Percentiles rank a stretch among this genome's conserved stretches.
These are phyloP conservation scores for Eurotiales sp. DNA, from an alignment of 2,329 filamentous ascomycete genomes.

Conservation along the genomic window DNA sequence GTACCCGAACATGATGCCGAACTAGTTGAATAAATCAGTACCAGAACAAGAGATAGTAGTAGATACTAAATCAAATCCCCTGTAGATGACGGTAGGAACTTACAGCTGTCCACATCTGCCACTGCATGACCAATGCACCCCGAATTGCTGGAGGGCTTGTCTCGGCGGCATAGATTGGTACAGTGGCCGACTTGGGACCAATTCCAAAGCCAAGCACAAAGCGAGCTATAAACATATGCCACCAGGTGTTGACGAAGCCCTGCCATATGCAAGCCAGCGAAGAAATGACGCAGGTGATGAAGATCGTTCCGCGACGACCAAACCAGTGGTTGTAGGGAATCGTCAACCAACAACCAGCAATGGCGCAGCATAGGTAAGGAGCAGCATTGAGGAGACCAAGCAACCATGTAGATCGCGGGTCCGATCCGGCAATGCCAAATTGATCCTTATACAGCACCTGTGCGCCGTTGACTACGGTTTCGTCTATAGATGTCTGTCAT, in stretches of 20 bases:
- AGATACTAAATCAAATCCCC: too few species aligned
- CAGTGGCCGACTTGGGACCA: constrained; percentile 69
- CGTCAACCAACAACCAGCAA: constrained; percentile 70
- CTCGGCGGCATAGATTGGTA: constrained; percentile 74
- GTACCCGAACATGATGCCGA: constrained; percentile 55
- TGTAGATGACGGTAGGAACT: too few species aligned
- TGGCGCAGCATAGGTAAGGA: constrained; percentile 60
- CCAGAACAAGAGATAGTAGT: too few species aligned
- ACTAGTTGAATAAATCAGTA: too few species aligned
- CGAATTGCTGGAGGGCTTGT: constrained; percentile 66
- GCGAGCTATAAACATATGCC: constrained; percentile 65
- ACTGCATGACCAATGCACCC: constrained; percentile 77
- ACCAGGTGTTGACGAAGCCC: constrained; percentile 67
- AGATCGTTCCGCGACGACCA: constrained; percentile 71
- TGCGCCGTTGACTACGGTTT: constrained; percentile 66
- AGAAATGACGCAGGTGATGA: constrained; percentile 71
- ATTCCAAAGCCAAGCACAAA: constrained; percentile 74
- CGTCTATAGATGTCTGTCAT: constrained; percentile 45
- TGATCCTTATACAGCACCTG: constrained; percentile 61
- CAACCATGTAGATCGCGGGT: constrained; percentile 55
- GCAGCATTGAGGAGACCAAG: constrained; percentile 59
- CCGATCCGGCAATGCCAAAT: constrained; percentile 55
- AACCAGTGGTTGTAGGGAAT: constrained; percentile 68
- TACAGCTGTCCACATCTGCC: constrained; percentile 58
- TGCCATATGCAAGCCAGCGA: constrained; percentile 52